Percentiles rank a stretch among this genome's conserved stretches.
These are phyloP conservation scores for Alternaria sp. DNA, from an alignment of 2,329 filamentous ascomycete species.

Conservation along the genomic window DNA sequence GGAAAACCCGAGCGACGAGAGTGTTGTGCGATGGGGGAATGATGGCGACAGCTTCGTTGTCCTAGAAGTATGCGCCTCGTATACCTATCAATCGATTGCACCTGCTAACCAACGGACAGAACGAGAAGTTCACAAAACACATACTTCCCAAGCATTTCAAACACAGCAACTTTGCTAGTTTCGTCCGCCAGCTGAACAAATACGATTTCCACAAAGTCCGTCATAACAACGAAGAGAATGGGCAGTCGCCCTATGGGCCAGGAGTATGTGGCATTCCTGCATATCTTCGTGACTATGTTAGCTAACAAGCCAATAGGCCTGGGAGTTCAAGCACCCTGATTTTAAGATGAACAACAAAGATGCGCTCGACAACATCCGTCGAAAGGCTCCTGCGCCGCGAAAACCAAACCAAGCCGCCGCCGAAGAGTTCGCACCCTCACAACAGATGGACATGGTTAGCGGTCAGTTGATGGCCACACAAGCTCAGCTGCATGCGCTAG, in stretches of 20 bases:
- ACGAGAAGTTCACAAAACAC: conserved; percentile 96
- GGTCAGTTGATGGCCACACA: conserved; percentile 89
- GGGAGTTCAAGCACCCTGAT: conserved; percentile 97
- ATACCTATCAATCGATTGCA: background rate
- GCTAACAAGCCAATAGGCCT: conserved; percentile 65
- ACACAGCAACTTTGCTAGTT: conserved; percentile 97
- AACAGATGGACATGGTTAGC: conserved; percentile 89
- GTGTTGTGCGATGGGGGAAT: conserved; percentile 94
- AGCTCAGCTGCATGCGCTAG: conserved; percentile 87
- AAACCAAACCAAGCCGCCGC: conserved; percentile 64
- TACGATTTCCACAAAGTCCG: conserved; percentile 99
- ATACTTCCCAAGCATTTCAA: conserved; percentile 99
- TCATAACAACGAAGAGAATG: conserved; percentile 86
- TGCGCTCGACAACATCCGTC: conserved; percentile 92
- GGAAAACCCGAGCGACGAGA: conserved; percentile 90
- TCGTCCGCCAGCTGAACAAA: conserved; percentile 94
- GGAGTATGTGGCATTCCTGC: conserved; percentile 63
- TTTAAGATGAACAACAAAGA: conserved; percentile 97
- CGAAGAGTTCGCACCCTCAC: conserved; percentile 79
- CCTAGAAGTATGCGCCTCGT: conserved; percentile 73
- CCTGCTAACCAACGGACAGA: conserved; percentile 62
- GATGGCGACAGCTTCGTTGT: conserved; percentile 97
- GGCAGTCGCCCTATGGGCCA: conserved; percentile 80
- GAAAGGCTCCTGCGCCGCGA: conserved; percentile 90
- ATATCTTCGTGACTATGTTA: background rate